phyloP scores from a whole-genome alignment of 106 monocot species.

The Narthecium ossifragum region DNA sequence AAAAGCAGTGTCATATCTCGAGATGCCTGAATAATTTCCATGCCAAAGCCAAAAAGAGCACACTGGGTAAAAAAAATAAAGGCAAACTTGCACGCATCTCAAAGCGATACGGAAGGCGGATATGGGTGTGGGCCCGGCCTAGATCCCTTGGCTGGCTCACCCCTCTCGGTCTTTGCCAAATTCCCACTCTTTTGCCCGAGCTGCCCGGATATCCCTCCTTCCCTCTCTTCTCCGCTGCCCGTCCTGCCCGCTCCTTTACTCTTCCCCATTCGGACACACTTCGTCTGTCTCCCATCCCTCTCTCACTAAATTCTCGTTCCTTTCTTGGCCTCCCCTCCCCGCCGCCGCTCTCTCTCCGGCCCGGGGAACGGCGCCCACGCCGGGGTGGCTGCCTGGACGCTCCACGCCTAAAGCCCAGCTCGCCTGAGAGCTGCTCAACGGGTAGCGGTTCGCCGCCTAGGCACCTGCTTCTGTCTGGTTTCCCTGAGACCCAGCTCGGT shows the following conservation, averaged over 20 bases:
- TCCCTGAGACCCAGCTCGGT: background rate
- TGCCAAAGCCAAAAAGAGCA: too few species aligned
- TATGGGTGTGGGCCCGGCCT: too few species aligned
- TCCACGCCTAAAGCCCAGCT: background rate
- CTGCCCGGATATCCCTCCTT: conserved; percentile 9
- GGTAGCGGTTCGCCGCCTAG: background rate
- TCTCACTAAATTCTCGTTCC: conserved; percentile 1
- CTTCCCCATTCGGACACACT: conserved; percentile 17
- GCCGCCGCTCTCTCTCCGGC: background rate
- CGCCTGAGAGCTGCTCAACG: too few species aligned
- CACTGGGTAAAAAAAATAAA: too few species aligned
- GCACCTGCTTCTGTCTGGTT: background rate
- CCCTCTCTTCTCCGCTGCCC: conserved; percentile 4
- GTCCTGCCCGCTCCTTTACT: conserved; percentile 22
- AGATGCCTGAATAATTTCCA: too few species aligned
- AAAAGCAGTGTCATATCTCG: too few species aligned
- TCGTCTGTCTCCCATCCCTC: background rate
- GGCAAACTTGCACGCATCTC: too few species aligned
- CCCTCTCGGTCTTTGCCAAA: conserved; percentile 21
- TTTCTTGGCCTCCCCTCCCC: background rate
- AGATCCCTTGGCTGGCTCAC: too few species aligned
- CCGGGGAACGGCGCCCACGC: conserved; percentile 12
- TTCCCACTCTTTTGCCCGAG: conserved; percentile 24
- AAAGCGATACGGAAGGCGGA: too few species aligned
- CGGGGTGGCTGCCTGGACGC: conserved; percentile 2